Conservation (phyloP, 345 rosid genomes). For the Schrenkiella parvula region DNA sequence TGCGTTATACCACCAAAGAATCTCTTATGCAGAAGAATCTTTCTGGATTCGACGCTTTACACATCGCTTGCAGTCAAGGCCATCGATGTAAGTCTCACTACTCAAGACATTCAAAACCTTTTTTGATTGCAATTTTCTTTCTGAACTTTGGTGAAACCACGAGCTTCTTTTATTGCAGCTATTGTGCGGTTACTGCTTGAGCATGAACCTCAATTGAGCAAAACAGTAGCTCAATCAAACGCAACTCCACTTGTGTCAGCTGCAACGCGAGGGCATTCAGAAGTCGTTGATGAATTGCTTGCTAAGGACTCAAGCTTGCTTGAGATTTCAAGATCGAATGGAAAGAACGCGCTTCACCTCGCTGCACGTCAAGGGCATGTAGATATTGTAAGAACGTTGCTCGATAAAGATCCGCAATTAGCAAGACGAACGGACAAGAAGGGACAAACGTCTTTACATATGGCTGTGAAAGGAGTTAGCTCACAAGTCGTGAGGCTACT, state of each 20-base stretch:
- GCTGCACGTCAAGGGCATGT: constrained; percentile 91
- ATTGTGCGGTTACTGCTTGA: constrained; percentile 70
- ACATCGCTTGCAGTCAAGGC: constrained; percentile 81
- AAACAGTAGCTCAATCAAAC: constrained; percentile 73
- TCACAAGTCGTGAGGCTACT: constrained; percentile 62
- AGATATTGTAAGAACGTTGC: constrained; percentile 68
- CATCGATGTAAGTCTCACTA: constrained; percentile 54
- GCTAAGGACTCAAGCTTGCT: constrained; percentile 56
- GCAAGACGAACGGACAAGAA: constrained; percentile 88
- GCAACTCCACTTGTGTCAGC: constrained; percentile 86
- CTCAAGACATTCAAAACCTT: background rate
- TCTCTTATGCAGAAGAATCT: constrained; percentile 61
- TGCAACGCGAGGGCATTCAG: constrained; percentile 67
- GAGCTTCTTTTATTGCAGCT: constrained; percentile 43
- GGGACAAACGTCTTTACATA: constrained; percentile 91
- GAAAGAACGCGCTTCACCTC: constrained; percentile 87
- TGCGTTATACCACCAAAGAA: constrained; percentile 55
- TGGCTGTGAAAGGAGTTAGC: constrained; percentile 94
- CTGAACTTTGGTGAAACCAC: background rate
- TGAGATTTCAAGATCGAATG: constrained; percentile 63
- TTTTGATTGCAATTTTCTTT: background rate
- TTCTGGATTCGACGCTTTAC: constrained; percentile 69
- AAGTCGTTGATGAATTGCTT: constrained; percentile 60
- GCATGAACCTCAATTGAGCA: constrained; percentile 57
- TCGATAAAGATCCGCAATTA: constrained; percentile 61